Evolutionary conservation across 1,284 basidiomycete species (phyloP).

Genomic region (Veloporphyrellus conicus): DNA sequence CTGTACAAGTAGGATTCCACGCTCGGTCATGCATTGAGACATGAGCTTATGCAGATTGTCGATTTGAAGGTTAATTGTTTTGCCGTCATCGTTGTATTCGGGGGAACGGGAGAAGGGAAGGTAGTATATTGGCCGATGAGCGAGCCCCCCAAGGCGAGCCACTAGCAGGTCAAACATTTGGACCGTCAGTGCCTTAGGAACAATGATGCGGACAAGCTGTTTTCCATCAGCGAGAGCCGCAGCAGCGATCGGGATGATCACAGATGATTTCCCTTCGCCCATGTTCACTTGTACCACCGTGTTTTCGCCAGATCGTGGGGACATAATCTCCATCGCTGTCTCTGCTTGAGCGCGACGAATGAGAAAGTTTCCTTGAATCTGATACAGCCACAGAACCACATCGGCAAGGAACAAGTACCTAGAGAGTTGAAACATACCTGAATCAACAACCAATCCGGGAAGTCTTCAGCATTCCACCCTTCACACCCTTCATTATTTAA

Average conservation of each 20-base stretch:
- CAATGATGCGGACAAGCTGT: conserved; percentile 43
- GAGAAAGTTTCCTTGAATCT: conserved; percentile 42
- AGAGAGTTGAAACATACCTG: conserved; percentile 29
- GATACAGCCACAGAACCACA: conserved; percentile 15
- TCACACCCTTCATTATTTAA: conserved; percentile 20
- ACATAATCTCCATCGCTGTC: conserved; percentile 44
- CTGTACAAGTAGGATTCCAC: conserved; percentile 45
- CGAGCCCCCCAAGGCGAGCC: conserved; percentile 41
- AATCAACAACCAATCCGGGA: conserved; percentile 43
- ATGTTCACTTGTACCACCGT: conserved; percentile 51
- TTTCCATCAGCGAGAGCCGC: conserved; percentile 40
- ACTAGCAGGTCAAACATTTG: conserved; percentile 50
- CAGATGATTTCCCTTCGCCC: conserved; percentile 56
- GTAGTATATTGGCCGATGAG: conserved; percentile 44
- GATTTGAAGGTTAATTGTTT: too few species aligned
- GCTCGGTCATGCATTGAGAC: conserved; percentile 34
- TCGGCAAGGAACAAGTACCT: too few species aligned
- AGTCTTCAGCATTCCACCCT: conserved; percentile 9
- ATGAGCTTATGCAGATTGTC: conserved; percentile 25
- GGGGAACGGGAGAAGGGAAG: conserved; percentile 43
- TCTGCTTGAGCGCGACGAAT: conserved; percentile 37
- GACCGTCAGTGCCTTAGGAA: conserved; percentile 40
- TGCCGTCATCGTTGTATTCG: not conserved
- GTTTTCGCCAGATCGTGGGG: conserved; percentile 34
- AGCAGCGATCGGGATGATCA: conserved; percentile 47